phyloP scores from a whole-genome alignment of 2,329 filamentous ascomycete species.

The Colletotrichum spinosum region DNA sequence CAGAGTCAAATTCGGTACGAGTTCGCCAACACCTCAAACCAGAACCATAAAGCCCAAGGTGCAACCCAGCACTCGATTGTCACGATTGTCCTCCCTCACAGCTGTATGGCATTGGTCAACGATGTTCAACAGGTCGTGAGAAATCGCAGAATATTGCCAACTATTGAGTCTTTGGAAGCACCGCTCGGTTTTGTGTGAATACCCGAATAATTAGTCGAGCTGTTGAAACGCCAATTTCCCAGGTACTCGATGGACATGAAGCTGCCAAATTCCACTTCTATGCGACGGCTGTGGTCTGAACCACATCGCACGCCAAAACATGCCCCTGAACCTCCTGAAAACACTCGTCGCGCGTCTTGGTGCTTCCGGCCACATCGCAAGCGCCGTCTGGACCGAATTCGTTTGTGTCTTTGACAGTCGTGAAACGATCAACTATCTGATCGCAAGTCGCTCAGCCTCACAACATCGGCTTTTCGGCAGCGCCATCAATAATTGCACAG shows the following conservation, averaged over 20 bases:
- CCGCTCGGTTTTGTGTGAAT: neutral
- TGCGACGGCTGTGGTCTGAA: constrained; percentile 23
- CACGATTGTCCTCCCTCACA: neutral
- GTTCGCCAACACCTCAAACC: constrained; percentile 1
- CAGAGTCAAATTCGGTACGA: constrained; percentile 9
- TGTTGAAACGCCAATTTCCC: constrained; percentile 2
- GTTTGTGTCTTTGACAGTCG: constrained; percentile 12
- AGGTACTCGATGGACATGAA: constrained; percentile 10
- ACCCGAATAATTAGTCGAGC: neutral
- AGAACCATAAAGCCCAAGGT: neutral
- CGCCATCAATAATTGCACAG: neutral
- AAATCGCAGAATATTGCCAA: constrained; percentile 6
- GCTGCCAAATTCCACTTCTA: constrained; percentile 10
- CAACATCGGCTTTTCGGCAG: constrained; percentile 17
- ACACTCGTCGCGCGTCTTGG: constrained; percentile 10
- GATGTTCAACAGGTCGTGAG: constrained; percentile 2
- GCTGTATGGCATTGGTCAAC: neutral
- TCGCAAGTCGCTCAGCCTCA: constrained; percentile 10
- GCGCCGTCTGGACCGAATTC: neutral
- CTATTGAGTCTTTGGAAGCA: neutral
- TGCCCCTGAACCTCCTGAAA: constrained; percentile 26
- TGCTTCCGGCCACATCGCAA: constrained; percentile 16
- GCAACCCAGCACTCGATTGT: neutral
- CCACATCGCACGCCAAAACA: constrained; percentile 29
- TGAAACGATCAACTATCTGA: constrained; percentile 13